Evolutionary conservation across 257 asterid species (phyloP), one percentile per base, ranked within the genome.

Genomic region (Solanum habrochaites): DNA sequence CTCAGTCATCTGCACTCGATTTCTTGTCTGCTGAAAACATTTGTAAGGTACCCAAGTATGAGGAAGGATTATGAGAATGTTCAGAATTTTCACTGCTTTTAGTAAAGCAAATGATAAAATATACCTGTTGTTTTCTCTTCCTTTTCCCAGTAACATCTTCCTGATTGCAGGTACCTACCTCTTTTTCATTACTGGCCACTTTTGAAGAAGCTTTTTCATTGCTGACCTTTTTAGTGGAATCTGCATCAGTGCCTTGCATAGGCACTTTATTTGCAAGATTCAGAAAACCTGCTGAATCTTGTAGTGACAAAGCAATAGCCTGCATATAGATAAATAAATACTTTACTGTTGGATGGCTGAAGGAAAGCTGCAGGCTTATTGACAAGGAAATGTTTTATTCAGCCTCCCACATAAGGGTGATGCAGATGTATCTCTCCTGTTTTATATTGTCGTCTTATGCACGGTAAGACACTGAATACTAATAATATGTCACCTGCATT

Each of bases 261-360:
- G 93, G 72, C 62, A 86, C 78, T 87, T 82, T 83, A 82, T 39
- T 89, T 58, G n/a, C 88, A 82, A 81, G 45, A 81, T 89, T 88
- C 58, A 83, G 77, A 74, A 88, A 78, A 85, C 92, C 94, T 45
- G 91, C 87, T 49, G 93, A 90, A 87, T 92, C 96, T 90, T 94
- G 92, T 49, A 95, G 92, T 3, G 99, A 97, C 69, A 97, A 92
- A 82, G 98, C 97, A 85, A 97, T 97, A 70, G 98, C 99, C 98
- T 97, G 93, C 86, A 90, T 40, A 83, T 75, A 43, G 11, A 86
- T 25, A 86, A 62, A 47, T 37, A 42, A 43, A 35, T 80, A 83
- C 74, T 25, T 81, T 69, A 43, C 49, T 69, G 14, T 20, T 52
- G 70, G 56, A 52, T 12, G 62, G 74, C 81, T 80, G 58, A 71